phyloP scores from a whole-genome alignment of 208 protist species.

The Entamoeba invadens region DNA sequence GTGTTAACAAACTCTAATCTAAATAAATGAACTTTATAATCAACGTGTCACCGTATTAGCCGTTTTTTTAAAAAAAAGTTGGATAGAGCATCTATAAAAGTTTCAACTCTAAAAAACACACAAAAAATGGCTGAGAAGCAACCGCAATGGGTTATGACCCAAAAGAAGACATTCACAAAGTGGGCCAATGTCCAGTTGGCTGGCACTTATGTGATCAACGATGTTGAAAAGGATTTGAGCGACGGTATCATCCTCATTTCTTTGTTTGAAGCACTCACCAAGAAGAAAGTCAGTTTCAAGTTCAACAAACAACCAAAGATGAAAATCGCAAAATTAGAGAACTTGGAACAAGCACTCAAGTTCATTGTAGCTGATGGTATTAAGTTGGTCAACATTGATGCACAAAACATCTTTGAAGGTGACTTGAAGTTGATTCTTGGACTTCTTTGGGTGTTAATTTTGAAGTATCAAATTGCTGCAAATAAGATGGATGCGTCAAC shows the following conservation, averaged over 20 bases:
- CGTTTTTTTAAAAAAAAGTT: too few relatives aligned
- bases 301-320: not conserved
- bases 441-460: not conserved
- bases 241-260: not conserved
- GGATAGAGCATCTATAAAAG: too few relatives aligned
- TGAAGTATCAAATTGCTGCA: not conserved
- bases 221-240: not conserved
- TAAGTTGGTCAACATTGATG: not conserved
- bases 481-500: not conserved
- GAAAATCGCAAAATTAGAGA: not conserved
- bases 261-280: not conserved
- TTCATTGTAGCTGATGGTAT: not conserved
- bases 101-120: too few relatives aligned
- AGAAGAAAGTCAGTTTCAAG: not conserved
- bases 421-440: not conserved
- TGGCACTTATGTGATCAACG: not conserved
- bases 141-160: not conserved
- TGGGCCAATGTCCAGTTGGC: not conserved
- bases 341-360: not conserved
- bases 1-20: too few relatives aligned
- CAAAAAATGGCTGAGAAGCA: too few relatives aligned
- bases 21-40: too few relatives aligned
- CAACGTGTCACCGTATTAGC: too few relatives aligned
- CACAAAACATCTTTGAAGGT: not conserved
- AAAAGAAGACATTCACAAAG: not conserved